Conservation (phyloP, 2,329 filamentous ascomycete species). For the Paradendryphiella salina region DNA sequence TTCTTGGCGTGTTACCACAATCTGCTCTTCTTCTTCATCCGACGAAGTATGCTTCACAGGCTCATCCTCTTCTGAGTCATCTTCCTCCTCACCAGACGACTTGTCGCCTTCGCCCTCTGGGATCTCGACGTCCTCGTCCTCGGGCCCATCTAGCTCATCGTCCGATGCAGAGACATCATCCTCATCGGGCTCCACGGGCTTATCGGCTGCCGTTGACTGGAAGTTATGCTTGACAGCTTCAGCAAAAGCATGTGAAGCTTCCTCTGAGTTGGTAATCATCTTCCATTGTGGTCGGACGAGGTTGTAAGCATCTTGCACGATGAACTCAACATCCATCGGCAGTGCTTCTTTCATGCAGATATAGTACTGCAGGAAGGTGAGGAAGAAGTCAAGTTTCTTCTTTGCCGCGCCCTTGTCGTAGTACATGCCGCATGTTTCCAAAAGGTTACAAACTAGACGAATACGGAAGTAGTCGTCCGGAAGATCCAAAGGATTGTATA, state of each 20-base stretch:
- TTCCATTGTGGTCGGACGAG: slow-evolving; percentile 91
- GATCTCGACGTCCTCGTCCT: slow-evolving; percentile 49
- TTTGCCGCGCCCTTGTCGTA: slow-evolving; percentile 91
- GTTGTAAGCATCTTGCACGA: slow-evolving; percentile 88
- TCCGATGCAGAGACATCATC: slow-evolving; percentile 72
- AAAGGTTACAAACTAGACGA: slow-evolving; percentile 80
- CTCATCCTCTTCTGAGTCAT: slow-evolving; percentile 55
- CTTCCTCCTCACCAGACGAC: slow-evolving; percentile 57
- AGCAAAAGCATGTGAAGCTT: slow-evolving; percentile 81
- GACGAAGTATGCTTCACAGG: slow-evolving; percentile 58
- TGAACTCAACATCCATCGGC: slow-evolving; percentile 97
- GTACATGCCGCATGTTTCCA: slow-evolving; percentile 95
- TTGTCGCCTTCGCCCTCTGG: slow-evolving; percentile 60
- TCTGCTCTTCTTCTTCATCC: slow-evolving; percentile 80
- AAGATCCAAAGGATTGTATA: slow-evolving; percentile 76
- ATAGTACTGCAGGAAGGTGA: slow-evolving; percentile 97
- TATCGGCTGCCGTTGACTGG: slow-evolving; percentile 74
- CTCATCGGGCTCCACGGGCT: slow-evolving; percentile 71
- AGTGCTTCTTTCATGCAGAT: slow-evolving; percentile 85
- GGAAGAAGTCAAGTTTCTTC: slow-evolving; percentile 97
- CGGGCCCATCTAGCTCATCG: slow-evolving; percentile 64
- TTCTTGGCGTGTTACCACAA: slow-evolving; percentile 87
- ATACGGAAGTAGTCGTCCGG: slow-evolving; percentile 97
- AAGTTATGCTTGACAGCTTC: slow-evolving; percentile 90
- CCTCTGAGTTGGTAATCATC: slow-evolving; percentile 75